phyloP scores from a whole-genome alignment of 441 rosid genomes.

The Aquilaria agallochum region DNA sequence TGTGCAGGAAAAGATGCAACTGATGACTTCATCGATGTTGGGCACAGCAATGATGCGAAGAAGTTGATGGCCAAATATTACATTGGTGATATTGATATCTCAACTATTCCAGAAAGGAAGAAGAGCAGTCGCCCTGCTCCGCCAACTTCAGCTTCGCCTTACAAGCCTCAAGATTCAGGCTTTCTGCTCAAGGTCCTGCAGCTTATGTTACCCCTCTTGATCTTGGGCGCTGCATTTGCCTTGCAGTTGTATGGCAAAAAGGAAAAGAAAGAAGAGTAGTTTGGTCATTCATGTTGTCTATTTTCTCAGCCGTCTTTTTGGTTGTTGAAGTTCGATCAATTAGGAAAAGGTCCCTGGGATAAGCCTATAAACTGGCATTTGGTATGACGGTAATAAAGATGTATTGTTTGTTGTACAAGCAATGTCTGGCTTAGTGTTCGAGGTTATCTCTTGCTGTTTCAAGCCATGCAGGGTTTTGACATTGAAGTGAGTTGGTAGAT shows the following conservation, averaged over 20 bases:
- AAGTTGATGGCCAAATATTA: slow-evolving; percentile 39
- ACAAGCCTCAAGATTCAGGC: slow-evolving; percentile 1
- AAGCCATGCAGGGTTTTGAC: too few species aligned
- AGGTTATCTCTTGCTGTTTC: too few species aligned
- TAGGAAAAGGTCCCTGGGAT: not conserved
- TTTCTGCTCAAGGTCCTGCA: slow-evolving; percentile 26
- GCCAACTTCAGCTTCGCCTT: slow-evolving; percentile 3
- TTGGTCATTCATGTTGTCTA: not conserved
- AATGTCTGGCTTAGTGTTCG: too few species aligned
- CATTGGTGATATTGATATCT: slow-evolving; percentile 39
- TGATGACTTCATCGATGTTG: slow-evolving; percentile 43
- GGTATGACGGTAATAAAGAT: slow-evolving; percentile 1
- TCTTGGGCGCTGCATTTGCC: slow-evolving; percentile 43
- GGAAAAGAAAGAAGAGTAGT: slow-evolving; percentile 18
- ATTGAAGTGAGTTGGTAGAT: too few species aligned
- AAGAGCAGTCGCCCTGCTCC: slow-evolving; percentile 18
- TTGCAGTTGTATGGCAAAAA: slow-evolving; percentile 30
- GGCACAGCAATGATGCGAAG: slow-evolving; percentile 47
- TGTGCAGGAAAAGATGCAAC: slow-evolving; percentile 59
- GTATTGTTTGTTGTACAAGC: not conserved
- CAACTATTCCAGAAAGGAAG: slow-evolving; percentile 31
- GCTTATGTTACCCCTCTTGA: slow-evolving; percentile 40
- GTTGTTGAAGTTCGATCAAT: not conserved
- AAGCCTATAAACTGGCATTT: not conserved
- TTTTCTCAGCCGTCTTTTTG: not conserved